Percentiles rank a stretch among this genome's conserved stretches.
These are phyloP conservation scores for Colletotrichum cordylinicola DNA, from an alignment of 2,329 filamentous ascomycete genomes.

Conservation along the genomic window DNA sequence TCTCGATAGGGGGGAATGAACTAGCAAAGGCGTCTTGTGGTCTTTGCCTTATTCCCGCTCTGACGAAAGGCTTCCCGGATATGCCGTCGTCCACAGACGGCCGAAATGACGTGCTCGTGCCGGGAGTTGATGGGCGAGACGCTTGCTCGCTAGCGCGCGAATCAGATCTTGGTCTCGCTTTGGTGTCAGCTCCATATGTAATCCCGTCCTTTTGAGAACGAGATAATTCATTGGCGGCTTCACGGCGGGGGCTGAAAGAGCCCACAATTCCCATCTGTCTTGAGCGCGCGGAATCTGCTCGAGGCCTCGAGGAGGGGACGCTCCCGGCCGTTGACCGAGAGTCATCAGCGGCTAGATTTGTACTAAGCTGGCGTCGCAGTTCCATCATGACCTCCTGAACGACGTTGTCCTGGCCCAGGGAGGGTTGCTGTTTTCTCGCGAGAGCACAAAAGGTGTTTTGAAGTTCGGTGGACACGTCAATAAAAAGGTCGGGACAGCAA, in stretches of 20 bases:
- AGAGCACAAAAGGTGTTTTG: slow-evolving; percentile 56
- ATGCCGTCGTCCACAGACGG: slow-evolving; percentile 52
- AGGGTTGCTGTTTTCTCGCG: slow-evolving; percentile 42
- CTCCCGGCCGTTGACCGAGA: background rate
- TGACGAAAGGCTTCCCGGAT: slow-evolving; percentile 59
- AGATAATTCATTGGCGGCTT: background rate
- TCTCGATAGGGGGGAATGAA: slow-evolving; percentile 22
- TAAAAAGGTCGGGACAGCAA: slow-evolving; percentile 55
- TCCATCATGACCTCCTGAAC: slow-evolving; percentile 49
- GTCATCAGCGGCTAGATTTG: background rate
- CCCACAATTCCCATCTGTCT: slow-evolving; percentile 15
- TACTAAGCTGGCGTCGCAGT: background rate
- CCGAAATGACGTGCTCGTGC: background rate
- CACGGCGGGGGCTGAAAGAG: slow-evolving; percentile 16
- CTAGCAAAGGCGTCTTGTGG: background rate
- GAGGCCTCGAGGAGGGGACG: background rate
- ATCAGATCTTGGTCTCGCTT: slow-evolving; percentile 6
- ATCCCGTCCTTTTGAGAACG: background rate
- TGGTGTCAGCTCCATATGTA: background rate
- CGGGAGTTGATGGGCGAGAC: slow-evolving; percentile 12
- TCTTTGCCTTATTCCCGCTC: slow-evolving; percentile 41
- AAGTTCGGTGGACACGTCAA: slow-evolving; percentile 54
- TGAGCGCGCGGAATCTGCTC: slow-evolving; percentile 16
- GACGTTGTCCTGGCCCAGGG: slow-evolving; percentile 49
- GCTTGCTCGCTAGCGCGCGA: slow-evolving; percentile 14